A percentile compares a stretch with the other conserved stretches of the same genome.
Evolutionary conservation across 805 yeast species (phyloP).

Genomic region (Saturnispora hagleri): DNA sequence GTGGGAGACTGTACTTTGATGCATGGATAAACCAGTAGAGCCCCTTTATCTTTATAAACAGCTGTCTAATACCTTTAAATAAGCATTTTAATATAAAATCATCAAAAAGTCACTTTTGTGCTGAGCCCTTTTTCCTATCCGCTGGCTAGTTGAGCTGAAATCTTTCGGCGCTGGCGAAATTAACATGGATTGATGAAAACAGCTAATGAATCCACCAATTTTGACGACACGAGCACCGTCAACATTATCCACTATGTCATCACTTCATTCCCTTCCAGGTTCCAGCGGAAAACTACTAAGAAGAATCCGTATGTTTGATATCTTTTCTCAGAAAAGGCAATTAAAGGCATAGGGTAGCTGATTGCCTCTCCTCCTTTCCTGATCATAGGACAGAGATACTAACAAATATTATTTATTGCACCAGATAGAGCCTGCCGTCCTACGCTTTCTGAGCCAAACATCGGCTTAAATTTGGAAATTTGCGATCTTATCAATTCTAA

Average conservation of each 20-base stretch:
- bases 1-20: neutral
- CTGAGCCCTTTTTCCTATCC: neutral
- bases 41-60: neutral
- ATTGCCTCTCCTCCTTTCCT: neutral
- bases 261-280: constrained; percentile 26
- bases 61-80: neutral
- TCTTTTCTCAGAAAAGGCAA: neutral
- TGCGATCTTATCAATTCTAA: constrained; percentile 90
- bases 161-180: neutral
- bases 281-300: constrained; percentile 30
- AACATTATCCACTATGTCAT: constrained; percentile 28
- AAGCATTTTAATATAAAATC: neutral
- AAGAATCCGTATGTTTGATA: constrained; percentile 26
- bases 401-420: constrained; percentile 17
- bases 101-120: neutral
- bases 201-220: constrained; percentile 5
- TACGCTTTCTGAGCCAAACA: constrained; percentile 74
- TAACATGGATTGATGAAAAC: neutral
- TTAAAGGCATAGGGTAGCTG: neutral
- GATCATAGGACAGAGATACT: constrained; percentile 1
- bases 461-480: constrained; percentile 80
- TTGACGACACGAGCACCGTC: constrained; percentile 2
- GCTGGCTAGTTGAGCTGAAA: neutral
- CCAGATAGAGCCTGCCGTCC: constrained; percentile 77
- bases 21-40: neutral